Evolutionary conservation across 805 yeast species (phyloP), one percentile per base, ranked within the genome.

Genomic region (Barnettozyma botsteinii): DNA sequence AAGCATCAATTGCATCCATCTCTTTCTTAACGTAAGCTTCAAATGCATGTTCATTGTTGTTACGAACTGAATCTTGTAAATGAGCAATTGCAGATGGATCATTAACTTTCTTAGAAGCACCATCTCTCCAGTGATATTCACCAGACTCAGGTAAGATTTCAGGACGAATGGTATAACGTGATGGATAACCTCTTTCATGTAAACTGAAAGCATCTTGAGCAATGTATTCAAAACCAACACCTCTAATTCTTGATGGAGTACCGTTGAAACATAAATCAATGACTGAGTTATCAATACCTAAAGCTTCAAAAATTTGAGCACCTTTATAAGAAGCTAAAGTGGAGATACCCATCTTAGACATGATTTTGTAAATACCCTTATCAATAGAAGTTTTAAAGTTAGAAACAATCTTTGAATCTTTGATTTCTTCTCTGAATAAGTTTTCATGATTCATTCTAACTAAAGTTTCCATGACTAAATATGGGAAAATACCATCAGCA

Each of bases 271-370:
- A 93, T 53, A 88, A 73, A 70, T 91, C 97, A 50, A 91, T 85
- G 37, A 91, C 97, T 9, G 95, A 80, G 66, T 89, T 87, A 62
- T 93, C 97, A 46, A 91, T 80, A 64, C 98, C 98, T 46, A 91
- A 70, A 36, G 96, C 96, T 66, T 91, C 98, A 61, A 93, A 91
- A 58, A 91, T 93, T 70, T 91, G 98, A 22, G 98, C 98, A 65
- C 98, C 98, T 68, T 91, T 91, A 68, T 91, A 91, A n/a, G 96
- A 86, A 11, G 97, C 96, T 61, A 91, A 72, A 23, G 98, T 93
- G 24, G 98, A 89, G 54, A 91, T 93, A 72, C 98, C 98, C 98
- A 91, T 93, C 73, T 93, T 91, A 27, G 97, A 87, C 98, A 91
- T 91, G 45, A 93, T 97, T 70, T 93, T 91, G 55, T 87, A 70